Conservation (phyloP, 1,284 basidiomycete species). For the Malassezia arunalokei region DNA sequence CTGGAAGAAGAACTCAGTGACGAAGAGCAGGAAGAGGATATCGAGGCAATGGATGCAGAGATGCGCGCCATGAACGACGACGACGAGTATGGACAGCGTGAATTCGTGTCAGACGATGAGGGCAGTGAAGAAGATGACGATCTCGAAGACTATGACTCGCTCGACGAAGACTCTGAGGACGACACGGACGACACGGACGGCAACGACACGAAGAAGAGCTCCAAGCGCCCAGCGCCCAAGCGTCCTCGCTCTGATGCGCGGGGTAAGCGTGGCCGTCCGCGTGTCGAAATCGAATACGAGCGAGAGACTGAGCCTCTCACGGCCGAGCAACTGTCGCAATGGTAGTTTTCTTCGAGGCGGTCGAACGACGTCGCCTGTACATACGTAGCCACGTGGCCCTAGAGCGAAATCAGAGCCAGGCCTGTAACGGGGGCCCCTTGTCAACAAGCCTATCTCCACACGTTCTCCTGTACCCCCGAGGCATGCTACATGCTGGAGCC, state of each 20-base stretch:
- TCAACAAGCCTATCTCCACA: too few relatives aligned
- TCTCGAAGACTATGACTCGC: slow-evolving; percentile 14
- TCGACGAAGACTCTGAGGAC: slow-evolving; percentile 20
- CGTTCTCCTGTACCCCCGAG: too few relatives aligned
- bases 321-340: slow-evolving; percentile 42
- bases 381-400: slow-evolving; percentile 7
- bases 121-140: slow-evolving; percentile 16
- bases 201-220: slow-evolving; percentile 11
- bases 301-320: slow-evolving; percentile 64
- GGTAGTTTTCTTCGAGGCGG: slow-evolving; percentile 16
- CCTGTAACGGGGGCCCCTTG: too few relatives aligned
- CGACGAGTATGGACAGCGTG: slow-evolving; percentile 31
- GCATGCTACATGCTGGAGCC: too few relatives aligned
- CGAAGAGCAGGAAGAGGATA: slow-evolving; percentile 37
- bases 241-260: background rate
- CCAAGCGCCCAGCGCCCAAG: background rate
- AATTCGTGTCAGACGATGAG: slow-evolving; percentile 42
- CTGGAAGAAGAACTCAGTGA: slow-evolving; percentile 39
- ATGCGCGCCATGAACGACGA: slow-evolving; percentile 31
- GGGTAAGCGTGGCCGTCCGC: slow-evolving; percentile 48
- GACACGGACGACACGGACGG: slow-evolving; percentile 17
- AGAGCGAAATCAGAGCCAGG: too few relatives aligned
- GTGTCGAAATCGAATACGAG: slow-evolving; percentile 81
- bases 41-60: slow-evolving; percentile 34
- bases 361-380: background rate